Base-by-base conservation (phyloP, 768 basidiomycete species). In the Termitomyces sp. region DNA sequence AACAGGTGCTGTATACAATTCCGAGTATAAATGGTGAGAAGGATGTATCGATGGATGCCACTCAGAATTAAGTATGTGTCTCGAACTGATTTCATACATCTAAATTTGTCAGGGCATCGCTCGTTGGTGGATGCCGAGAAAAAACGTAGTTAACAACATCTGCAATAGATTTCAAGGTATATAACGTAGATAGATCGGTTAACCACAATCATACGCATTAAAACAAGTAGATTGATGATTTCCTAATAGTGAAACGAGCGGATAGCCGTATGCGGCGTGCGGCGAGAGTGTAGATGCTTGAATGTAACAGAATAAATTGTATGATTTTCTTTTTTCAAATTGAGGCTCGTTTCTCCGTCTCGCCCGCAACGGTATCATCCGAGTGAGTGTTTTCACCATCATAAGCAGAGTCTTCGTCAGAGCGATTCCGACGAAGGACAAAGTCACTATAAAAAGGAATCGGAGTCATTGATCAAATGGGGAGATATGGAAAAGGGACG, bases 401-500 rank as follows among this genome's bases (percentile, higher is more conserved):
- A 23, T 47, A 16, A n/a, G 23, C 12, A 38, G 35, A 41, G n/a
- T 59, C 58, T 32, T 26, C 10, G 9, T 56, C 40, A 18, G 26
- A 35, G 3, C 54, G 20, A 8, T 30, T 57, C 40, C 36, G 38
- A 44, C 48, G 5, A n/a, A 48, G 50, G 48, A 52, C 2, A 13
- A 16, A 18, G 41, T 58, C 55, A 26, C 60, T 56, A 14, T 20
- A 12, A n/a, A n/a, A n/a, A 18, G 10, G 9, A 12, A 16, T 50
- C 33, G 40, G 35, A n/a, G 20, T 46, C n/a, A 6, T 28, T 26
- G 5, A 38, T 30, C 13, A 23, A 23, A 4, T 10, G n/a, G 12
- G 7, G 30, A 26, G n/a, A 28, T 12, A 26, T 23, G 14, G 20
- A 55, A 49, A 58, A 36, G 16, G 12, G n/a, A 79, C 82, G 61